Evolutionary conservation across 495 filamentous ascomycete species (phyloP).

Genomic region (Cladorrhinum samala): DNA sequence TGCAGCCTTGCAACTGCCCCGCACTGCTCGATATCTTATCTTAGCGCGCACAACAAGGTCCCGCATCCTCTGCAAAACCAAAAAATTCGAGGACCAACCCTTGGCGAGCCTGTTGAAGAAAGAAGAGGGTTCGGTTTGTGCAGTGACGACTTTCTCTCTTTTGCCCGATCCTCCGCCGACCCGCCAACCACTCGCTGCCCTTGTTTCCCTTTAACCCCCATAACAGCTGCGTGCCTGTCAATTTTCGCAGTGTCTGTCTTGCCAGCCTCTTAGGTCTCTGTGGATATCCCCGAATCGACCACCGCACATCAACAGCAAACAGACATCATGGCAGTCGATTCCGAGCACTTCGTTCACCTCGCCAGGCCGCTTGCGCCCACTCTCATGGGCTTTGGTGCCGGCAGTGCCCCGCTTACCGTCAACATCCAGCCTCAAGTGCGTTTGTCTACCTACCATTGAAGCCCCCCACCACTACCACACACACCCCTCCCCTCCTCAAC

Average conservation of each 20-base stretch:
- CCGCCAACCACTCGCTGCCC: conserved; percentile 9
- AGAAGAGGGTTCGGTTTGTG: conserved; percentile 8
- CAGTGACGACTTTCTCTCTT: conserved; percentile 19
- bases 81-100: conserved; percentile 29
- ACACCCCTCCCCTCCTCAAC: not conserved
- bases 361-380: conserved; percentile 83
- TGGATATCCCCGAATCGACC: conserved; percentile 12
- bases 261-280: too few relatives aligned
- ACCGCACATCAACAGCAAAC: conserved; percentile 14
- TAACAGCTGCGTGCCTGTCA: conserved; percentile 14
- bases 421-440: conserved; percentile 91
- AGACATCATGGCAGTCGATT: conserved; percentile 69
- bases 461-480: conserved; percentile 4
- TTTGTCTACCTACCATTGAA: too few relatives aligned
- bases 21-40: conserved; percentile 29
- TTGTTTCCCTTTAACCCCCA: conserved; percentile 9
- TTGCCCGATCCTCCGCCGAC: conserved; percentile 14
- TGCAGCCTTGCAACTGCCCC: conserved; percentile 14
- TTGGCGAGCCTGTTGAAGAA: conserved; percentile 8
- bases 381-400: conserved; percentile 67
- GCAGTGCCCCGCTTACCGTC: conserved; percentile 84
- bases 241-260: conserved; percentile 16
- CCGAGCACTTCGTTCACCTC: conserved; percentile 85
- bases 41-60: conserved; percentile 36
- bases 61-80: conserved; percentile 31